phyloP scores from a whole-genome alignment of 108 stramenopile genomes.

The Nitzschia sp. region DNA sequence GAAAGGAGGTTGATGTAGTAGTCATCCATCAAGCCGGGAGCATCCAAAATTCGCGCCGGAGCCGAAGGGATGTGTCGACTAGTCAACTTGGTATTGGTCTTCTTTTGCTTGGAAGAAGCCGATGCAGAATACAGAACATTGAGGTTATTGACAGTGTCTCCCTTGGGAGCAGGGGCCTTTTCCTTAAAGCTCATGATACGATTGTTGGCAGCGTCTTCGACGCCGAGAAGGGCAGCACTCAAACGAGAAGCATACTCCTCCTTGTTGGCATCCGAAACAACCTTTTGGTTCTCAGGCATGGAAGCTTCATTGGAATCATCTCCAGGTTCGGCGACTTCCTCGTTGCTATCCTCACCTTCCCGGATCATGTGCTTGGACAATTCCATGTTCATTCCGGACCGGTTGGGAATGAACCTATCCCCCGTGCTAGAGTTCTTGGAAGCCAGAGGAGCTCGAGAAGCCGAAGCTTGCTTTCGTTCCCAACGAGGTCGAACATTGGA shows the following conservation, averaged over 20 bases:
- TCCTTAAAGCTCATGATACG: conserved; percentile 91
- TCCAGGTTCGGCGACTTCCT: conserved; percentile 57
- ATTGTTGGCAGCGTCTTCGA: conserved; percentile 54
- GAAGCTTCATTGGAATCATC: conserved; percentile 16
- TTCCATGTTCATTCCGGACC: conserved; percentile 68
- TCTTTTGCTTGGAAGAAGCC: conserved; percentile 50
- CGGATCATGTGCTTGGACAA: conserved; percentile 67
- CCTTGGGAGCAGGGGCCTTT: conserved; percentile 94
- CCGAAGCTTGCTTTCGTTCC: conserved; percentile 67
- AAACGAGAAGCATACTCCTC: conserved; percentile 62
- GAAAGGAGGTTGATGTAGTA: conserved; percentile 96
- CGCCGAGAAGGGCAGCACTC: conserved; percentile 61
- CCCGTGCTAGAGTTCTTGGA: conserved; percentile 29
- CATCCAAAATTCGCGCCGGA: conserved; percentile 94
- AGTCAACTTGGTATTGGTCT: conserved; percentile 70
- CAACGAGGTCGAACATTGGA: conserved; percentile 77
- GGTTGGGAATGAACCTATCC: conserved; percentile 75
- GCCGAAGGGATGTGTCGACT: conserved; percentile 93
- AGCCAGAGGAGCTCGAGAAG: conserved; percentile 17
- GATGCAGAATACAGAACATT: conserved; percentile 92
- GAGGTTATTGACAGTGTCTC: conserved; percentile 94
- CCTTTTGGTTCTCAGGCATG: conserved; percentile 38
- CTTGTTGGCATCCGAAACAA: conserved; percentile 86
- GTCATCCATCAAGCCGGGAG: conserved; percentile 94
- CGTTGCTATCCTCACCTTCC: conserved; percentile 43